Conservation (phyloP, 345 rosid genomes). For the rapeseed (Brassica napus) region Da-Ae NC_063439.1:12213001-12213500, state of each 20-base stretch:
- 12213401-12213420: slow-evolving; percentile 21
- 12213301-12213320: slow-evolving; percentile 20
- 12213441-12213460: background rate
- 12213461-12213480: background rate
- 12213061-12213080: slow-evolving; percentile 69
- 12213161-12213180: background rate
- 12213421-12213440: slow-evolving; percentile 4
- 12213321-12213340: slow-evolving; percentile 1
- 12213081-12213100: slow-evolving; percentile 71
- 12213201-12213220: slow-evolving; percentile 9
- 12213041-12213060: slow-evolving; percentile 88
- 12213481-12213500: background rate
- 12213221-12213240: slow-evolving; percentile 11
- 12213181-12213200: slow-evolving; percentile 17
- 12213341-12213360: background rate
- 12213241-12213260: slow-evolving; percentile 5
- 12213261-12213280: slow-evolving; percentile 18
- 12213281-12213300: slow-evolving; percentile 11
- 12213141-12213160: slow-evolving; percentile 9
- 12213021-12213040: slow-evolving; percentile 70
- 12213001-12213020: slow-evolving; percentile 66
- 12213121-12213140: slow-evolving; percentile 22
- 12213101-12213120: slow-evolving; percentile 1
- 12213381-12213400: slow-evolving; percentile 19
- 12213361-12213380: background rate